Conservation (phyloP, 2,329 filamentous ascomycete species). For the Apiospora rasikravindrae region DNA sequence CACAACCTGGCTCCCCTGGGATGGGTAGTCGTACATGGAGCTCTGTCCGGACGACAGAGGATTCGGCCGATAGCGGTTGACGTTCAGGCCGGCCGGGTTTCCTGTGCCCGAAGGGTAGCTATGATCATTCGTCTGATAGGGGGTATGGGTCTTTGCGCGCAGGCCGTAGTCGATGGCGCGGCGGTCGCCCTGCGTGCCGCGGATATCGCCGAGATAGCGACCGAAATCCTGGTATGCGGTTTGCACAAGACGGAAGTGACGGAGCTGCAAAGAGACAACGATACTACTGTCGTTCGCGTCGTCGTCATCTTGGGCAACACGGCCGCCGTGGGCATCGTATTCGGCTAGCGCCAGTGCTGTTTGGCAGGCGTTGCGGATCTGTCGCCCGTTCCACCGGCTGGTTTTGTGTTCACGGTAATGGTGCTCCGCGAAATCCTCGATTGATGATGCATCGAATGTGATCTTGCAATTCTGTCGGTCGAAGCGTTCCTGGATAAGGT, state of each 20-base stretch:
- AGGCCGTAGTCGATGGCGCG: neutral
- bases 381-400: conserved; percentile 42
- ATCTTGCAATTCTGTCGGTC: conserved; percentile 21
- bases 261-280: conserved; percentile 23
- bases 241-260: conserved; percentile 29
- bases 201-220: conserved; percentile 25
- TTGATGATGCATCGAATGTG: conserved; percentile 21
- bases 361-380: conserved; percentile 46
- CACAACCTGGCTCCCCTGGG: neutral
- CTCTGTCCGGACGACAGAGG: no score
- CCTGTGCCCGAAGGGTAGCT: neutral
- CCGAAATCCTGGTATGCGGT: conserved; percentile 32
- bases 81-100: neutral
- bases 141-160: neutral
- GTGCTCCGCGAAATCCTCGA: neutral
- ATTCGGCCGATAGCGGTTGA: neutral
- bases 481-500: conserved; percentile 26
- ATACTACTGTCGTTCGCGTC: conserved; percentile 37
- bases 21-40: neutral
- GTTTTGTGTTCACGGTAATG: neutral
- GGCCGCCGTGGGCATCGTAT: neutral
- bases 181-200: neutral
- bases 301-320: neutral
- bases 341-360: conserved; percentile 24
- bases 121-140: neutral